These are phyloP conservation scores for Onygenales sp. DNA, from an alignment of 2,329 filamentous ascomycete genomes.

Conservation along the genomic window DNA sequence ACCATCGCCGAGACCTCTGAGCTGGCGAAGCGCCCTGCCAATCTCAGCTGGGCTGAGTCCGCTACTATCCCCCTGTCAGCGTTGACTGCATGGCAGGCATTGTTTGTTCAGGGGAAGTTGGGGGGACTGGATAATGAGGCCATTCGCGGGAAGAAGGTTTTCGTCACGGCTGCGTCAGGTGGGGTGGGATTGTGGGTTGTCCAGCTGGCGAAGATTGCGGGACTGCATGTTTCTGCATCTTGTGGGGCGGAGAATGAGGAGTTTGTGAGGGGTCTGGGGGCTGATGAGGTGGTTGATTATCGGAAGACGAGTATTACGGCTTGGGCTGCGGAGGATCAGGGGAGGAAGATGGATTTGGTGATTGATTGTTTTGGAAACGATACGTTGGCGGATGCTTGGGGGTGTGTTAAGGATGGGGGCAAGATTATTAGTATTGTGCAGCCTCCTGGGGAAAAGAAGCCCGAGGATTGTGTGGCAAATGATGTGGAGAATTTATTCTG, in stretches of 20 bases:
- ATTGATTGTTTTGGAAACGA: constrained; percentile 36
- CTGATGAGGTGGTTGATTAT: constrained; percentile 34
- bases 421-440: constrained; percentile 32
- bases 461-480: constrained; percentile 15
- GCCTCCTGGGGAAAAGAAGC: constrained; percentile 24
- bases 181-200: constrained; percentile 37
- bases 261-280: constrained; percentile 32
- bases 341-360: constrained; percentile 33
- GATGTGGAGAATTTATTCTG: constrained; percentile 31
- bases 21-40: constrained; percentile 26
- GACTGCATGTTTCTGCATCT: constrained; percentile 32
- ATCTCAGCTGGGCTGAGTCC: constrained; percentile 27
- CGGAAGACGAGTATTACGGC: constrained; percentile 10
- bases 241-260: constrained; percentile 29
- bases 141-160: constrained; percentile 27
- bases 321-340: constrained; percentile 23
- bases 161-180: constrained; percentile 37
- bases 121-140: constrained; percentile 9
- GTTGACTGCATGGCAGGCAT: constrained; percentile 35
- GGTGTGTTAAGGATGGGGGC: constrained; percentile 27
- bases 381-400: constrained; percentile 36
- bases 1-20: constrained; percentile 26
- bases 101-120: constrained; percentile 31
- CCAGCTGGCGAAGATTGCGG: constrained; percentile 19
- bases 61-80: constrained; percentile 32